Evolutionary conservation across 441 rosid genomes (phyloP), one percentile per base, ranked within the genome.

Genomic region (Flueggea neowawraea): DNA sequence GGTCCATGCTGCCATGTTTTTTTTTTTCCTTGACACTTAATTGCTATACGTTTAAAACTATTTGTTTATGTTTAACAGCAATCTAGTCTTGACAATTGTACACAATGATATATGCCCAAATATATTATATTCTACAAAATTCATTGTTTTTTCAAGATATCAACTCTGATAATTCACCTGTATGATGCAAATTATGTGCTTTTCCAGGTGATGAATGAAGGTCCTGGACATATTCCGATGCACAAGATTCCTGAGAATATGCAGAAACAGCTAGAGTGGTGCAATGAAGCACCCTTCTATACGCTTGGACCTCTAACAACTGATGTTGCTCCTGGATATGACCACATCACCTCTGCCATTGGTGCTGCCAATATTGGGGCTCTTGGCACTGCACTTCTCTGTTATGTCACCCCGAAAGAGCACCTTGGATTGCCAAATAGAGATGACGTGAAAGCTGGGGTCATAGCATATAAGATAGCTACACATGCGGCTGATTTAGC

Each of bases 331-430:
- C 98, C 96, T 62, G 98, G 95, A 55, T 95, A 95, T 68, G 99
- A 91, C 71, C 99, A 95, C 73, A 91, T 95, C 32, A 95, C 98
- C 63, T 95, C 99, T 57, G 98, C 99, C 63, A 95, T 95, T 43
- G 99, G 99, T 52, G 97, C 99, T 72, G 99, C 99, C 71, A 91
- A 91, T 66, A 91, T 95, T 52, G 98, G 98, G 66, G 97, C 98
- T 52, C 94, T 95, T 48, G 99, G 99, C 36, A 95, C 98, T 62
- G 96, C 99, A 55, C 98, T 95, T 70, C 96, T 95, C 16, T 95
- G 98, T 71, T 91, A 95, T 62, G 99, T 91, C 33, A 88, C 99
- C 32, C 99, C 97, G 28, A 95, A 91, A 78, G 97, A 95, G 55
- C 99, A 95, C 73, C 97, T 95, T 51, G 99, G 99, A 47, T 60